Base-by-base conservation (phyloP, 352 stramenopile genomes). In the Phytopythium sindhum region DNA sequence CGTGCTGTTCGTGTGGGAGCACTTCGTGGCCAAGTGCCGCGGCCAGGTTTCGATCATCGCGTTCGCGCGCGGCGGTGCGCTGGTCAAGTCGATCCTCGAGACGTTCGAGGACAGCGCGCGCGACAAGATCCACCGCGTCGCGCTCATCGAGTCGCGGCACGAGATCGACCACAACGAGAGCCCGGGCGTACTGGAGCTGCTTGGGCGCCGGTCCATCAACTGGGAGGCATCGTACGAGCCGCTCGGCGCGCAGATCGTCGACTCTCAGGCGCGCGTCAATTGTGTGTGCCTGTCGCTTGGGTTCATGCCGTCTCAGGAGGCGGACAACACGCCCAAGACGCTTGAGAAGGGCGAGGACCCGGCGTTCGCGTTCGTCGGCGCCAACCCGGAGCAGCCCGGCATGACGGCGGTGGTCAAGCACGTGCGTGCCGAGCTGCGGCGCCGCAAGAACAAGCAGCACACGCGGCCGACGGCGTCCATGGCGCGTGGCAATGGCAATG, bases 141-240 rank as follows among this genome's bases (percentile, higher is more conserved):
- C 81, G 24, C 85, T 96, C 51, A 90, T 96, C 44, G 84, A 96
- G 60, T 93, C 84, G n/a, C 92, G 93, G 69, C 88, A 96, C 60
- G 81, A 93, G 65, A 94, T 96, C 37, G 82, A 95, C 56, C 74
- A 84, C 44, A 89, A 81, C 23, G 84, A 92, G 67, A 90, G 78
- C 41, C 79, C 81, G 31, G 81, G 82, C 19, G 86, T 96, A 39
- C 71, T 90, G 24, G 88, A 94, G 62, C 70, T 96, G 35, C 80
- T 96, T 45, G 88, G 86, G 28, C 81, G 84, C n/a, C 81, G 88
- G 52, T 89, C 88, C 31, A 94, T 96, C 65, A 93, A 96, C 62
- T 96, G 88, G 88, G 88, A 96, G 50, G 82, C 86, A 11, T 93
- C 78, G n/a, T 90, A 85, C 28, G 86, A 95, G 63, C 73, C 86